Conservation (phyloP, 441 rosid species). For the Biscutella auriculata region DNA sequence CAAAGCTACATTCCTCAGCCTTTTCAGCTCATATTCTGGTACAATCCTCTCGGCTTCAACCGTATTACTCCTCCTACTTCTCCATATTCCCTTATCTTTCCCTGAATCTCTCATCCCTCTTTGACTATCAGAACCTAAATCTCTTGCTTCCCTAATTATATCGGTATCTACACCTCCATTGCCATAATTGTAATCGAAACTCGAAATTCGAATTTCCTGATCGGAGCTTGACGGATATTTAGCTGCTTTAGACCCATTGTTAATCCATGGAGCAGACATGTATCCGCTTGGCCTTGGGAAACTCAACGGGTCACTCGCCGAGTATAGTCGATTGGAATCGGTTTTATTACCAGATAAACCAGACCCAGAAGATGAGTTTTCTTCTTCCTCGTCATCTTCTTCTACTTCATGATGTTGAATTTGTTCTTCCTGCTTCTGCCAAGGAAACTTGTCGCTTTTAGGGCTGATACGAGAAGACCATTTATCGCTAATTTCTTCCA, state of each 20-base stretch:
- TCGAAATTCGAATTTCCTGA: background rate
- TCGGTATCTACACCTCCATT: background rate
- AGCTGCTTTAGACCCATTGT: conserved; percentile 25
- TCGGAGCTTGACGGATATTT: conserved; percentile 16
- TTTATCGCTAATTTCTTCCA: conserved; percentile 55
- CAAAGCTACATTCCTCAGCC: conserved; percentile 64
- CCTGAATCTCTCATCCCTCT: conserved; percentile 3
- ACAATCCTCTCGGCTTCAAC: conserved; percentile 44
- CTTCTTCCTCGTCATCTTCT: conserved; percentile 9
- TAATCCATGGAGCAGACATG: conserved; percentile 55
- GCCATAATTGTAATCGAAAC: background rate
- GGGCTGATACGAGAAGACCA: conserved; percentile 56
- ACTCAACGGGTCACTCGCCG: conserved; percentile 24
- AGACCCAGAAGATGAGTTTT: conserved; percentile 16
- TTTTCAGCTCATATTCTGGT: conserved; percentile 63
- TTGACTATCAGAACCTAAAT: background rate
- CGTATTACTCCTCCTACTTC: conserved; percentile 30
- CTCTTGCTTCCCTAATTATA: background rate
- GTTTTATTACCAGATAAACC: conserved; percentile 12
- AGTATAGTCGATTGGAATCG: background rate
- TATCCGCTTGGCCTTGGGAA: conserved; percentile 23
- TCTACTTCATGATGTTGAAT: conserved; percentile 5
- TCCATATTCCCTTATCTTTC: conserved; percentile 24
- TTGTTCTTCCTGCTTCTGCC: conserved; percentile 40
- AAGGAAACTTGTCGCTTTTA: conserved; percentile 42